These are phyloP conservation scores for Leccinum uliginosum DNA, from an alignment of 768 basidiomycete genomes.

Conservation along the genomic window DNA sequence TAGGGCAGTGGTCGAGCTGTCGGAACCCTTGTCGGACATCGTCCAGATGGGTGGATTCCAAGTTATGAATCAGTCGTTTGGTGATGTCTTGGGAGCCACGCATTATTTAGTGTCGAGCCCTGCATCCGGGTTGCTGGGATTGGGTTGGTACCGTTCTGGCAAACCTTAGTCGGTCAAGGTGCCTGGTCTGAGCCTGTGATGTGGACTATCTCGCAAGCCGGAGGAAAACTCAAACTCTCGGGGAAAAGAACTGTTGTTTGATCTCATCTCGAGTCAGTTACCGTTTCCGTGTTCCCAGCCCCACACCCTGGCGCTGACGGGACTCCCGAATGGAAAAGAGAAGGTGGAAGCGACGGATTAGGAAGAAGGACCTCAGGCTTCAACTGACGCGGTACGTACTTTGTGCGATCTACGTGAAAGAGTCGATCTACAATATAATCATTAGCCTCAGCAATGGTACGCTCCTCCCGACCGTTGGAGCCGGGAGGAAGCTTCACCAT, in stretches of 20 bases:
- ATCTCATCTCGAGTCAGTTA: conserved; percentile 49
- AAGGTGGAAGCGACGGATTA: conserved; percentile 28
- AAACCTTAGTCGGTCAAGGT: conserved; percentile 59
- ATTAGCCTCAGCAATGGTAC: conserved; percentile 43
- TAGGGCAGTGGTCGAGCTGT: conserved; percentile 80
- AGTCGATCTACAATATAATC: not conserved
- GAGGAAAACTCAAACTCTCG: not conserved
- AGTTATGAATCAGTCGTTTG: conserved; percentile 76
- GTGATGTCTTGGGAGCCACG: conserved; percentile 52
- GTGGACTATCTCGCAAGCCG: not conserved
- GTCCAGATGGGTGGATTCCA: conserved; percentile 90
- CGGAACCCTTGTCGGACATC: conserved; percentile 69
- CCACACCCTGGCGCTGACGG: conserved; percentile 10
- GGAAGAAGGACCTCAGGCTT: conserved; percentile 56
- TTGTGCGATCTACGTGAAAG: not conserved
- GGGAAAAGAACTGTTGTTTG: conserved; percentile 38
- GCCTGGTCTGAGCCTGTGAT: conserved; percentile 69
- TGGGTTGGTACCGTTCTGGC: conserved; percentile 89
- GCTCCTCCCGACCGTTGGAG: conserved; percentile 39
- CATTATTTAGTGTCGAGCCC: conserved; percentile 57
- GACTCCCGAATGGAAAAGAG: conserved; percentile 31
- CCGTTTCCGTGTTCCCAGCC: conserved; percentile 54
- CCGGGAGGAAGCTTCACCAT: conserved; percentile 74
- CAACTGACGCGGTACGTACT: conserved; percentile 65
- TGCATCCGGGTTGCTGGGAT: conserved; percentile 84